Conservation (phyloP, 352 stramenopile genomes). For the Globisporangium mamillatum region DNA sequence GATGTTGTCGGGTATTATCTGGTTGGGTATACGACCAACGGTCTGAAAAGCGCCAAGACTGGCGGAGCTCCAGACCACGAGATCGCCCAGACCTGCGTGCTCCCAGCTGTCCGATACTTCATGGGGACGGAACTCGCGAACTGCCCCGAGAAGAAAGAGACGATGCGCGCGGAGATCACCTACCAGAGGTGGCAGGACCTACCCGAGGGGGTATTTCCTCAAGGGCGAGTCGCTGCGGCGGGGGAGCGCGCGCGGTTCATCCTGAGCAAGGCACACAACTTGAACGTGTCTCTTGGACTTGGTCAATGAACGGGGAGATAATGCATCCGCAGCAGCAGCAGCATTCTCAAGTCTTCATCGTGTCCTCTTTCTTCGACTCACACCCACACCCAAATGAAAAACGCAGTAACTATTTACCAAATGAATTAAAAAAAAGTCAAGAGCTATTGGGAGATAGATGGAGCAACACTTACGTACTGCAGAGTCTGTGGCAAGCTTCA, state of each 20-base stretch:
- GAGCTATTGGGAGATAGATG: constrained; percentile 12
- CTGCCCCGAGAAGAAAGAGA: constrained; percentile 49
- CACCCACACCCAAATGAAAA: neutral
- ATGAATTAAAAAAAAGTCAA: constrained; percentile 15
- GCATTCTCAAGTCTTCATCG: neutral
- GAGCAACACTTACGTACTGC: constrained; percentile 8
- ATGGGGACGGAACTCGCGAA: constrained; percentile 67
- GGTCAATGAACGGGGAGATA: constrained; percentile 28
- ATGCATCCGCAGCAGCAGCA: neutral
- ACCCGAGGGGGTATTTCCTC: constrained; percentile 56
- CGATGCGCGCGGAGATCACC: constrained; percentile 58
- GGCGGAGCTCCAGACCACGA: constrained; percentile 25
- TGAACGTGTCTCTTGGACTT: constrained; percentile 53
- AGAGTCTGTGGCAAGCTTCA: neutral
- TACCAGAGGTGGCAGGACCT: constrained; percentile 74
- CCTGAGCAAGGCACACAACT: constrained; percentile 65
- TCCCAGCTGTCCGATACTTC: constrained; percentile 73
- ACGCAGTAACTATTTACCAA: constrained; percentile 13
- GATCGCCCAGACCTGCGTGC: constrained; percentile 40
- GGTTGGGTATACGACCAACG: constrained; percentile 55
- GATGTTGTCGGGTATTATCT: constrained; percentile 57
- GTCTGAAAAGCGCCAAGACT: neutral
- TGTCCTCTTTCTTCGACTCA: constrained; percentile 1
- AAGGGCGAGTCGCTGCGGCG: constrained; percentile 50
- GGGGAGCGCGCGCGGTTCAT: constrained; percentile 80